Evolutionary conservation across 441 rosid species (phyloP).

Genomic region (Eruca vesicaria): DNA sequence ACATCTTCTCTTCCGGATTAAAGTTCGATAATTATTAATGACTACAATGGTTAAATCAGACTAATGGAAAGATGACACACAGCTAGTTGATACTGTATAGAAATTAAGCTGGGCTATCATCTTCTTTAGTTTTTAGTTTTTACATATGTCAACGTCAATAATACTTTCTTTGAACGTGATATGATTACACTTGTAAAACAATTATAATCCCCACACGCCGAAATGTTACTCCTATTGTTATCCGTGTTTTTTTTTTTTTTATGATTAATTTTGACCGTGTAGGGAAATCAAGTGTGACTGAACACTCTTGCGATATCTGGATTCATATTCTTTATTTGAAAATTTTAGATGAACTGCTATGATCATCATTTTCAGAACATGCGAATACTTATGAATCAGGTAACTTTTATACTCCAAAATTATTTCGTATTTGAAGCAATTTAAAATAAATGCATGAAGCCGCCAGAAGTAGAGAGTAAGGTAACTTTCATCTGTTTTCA

Average conservation of each 20-base stretch:
- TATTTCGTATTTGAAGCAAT: neutral
- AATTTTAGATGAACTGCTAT: neutral
- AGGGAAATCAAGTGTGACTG: neutral
- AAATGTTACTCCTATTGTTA: constrained; percentile 10
- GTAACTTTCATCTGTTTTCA: neutral
- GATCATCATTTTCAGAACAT: neutral
- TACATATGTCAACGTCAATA: constrained; percentile 7
- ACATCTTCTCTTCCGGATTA: neutral
- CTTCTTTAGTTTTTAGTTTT: constrained; percentile 2
- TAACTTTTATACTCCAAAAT: neutral
- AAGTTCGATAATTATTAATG: neutral
- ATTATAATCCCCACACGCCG: constrained; percentile 34
- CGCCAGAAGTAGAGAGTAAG: neutral
- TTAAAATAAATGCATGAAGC: neutral
- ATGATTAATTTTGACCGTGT: neutral
- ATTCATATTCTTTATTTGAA: neutral
- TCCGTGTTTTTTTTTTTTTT: constrained; percentile 3
- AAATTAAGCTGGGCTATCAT: constrained; percentile 7
- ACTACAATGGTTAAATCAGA: neutral
- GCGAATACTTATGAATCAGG: neutral
- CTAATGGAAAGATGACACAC: constrained; percentile 8
- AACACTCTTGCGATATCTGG: neutral
- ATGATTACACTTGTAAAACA: constrained; percentile 24
- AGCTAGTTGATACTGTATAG: neutral
- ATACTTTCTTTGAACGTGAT: constrained; percentile 19